These are phyloP conservation scores for Geotrichum europaeum DNA, from an alignment of 1,139 yeast species.

Conservation along the genomic window DNA sequence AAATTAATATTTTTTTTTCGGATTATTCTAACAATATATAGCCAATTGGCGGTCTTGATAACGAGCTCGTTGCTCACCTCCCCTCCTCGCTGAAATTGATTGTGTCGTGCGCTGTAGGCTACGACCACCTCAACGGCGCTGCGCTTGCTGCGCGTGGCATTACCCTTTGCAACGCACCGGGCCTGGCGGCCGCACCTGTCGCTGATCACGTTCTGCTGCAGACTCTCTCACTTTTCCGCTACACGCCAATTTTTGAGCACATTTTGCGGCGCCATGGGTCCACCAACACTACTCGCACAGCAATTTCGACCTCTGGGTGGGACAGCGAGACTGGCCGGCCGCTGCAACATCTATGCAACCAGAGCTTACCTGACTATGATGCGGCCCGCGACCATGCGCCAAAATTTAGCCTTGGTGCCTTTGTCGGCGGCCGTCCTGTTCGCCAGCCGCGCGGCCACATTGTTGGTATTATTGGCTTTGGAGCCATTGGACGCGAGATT, in stretches of 20 bases:
- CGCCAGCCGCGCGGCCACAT: constrained; percentile 44
- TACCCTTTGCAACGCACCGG: constrained; percentile 50
- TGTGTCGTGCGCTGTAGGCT: constrained; percentile 66
- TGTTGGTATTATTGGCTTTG: constrained; percentile 71
- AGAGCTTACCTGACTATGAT: constrained; percentile 35
- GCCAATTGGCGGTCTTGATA: constrained; percentile 25
- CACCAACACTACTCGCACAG: constrained; percentile 41
- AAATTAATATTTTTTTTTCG: not conserved
- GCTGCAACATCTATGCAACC: constrained; percentile 35
- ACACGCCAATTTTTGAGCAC: constrained; percentile 47
- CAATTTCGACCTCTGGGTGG: constrained; percentile 19
- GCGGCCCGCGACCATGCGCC: constrained; percentile 24
- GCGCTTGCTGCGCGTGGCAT: constrained; percentile 43
- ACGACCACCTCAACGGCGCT: constrained; percentile 51
- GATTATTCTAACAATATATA: not conserved
- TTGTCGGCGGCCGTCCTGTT: constrained; percentile 45
- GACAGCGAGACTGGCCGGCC: constrained; percentile 29
- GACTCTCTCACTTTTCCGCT: constrained; percentile 56
- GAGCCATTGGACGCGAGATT: constrained; percentile 64
- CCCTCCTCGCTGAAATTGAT: constrained; percentile 53
- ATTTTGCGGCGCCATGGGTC: constrained; percentile 38
- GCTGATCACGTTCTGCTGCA: constrained; percentile 66
- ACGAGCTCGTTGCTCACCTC: constrained; percentile 43
- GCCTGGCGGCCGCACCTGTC: constrained; percentile 60
- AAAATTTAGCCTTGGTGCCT: constrained; percentile 36